Percentiles rank a stretch among this genome's conserved stretches.
Conservation (phyloP, 2,329 filamentous ascomycete species). For the Claviceps spartinae region DNA sequence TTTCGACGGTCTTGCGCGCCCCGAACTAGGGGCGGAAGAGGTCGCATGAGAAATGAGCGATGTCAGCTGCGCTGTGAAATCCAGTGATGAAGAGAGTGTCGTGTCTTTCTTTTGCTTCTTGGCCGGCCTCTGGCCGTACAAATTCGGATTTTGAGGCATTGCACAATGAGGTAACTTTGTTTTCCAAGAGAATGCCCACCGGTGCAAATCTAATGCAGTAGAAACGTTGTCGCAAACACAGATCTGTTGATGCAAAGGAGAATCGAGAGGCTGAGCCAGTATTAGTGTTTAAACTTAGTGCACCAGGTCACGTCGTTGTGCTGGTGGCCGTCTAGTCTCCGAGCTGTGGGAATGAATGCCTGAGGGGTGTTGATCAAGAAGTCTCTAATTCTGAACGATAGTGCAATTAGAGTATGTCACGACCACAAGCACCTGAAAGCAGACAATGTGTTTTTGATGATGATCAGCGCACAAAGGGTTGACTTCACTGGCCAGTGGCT, state of each 20-base stretch:
- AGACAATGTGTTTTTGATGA: background rate
- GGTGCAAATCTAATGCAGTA: background rate
- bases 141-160: conserved; percentile 52
- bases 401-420: background rate
- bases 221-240: background rate
- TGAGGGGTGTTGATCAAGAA: background rate
- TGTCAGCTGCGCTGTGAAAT: conserved; percentile 80
- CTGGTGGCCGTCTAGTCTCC: background rate
- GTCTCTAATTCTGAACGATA: background rate
- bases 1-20: conserved; percentile 32
- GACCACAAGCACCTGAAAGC: background rate
- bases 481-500: too few species aligned
- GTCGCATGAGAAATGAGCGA: conserved; percentile 54
- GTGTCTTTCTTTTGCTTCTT: conserved; percentile 60
- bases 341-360: background rate
- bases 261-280: background rate
- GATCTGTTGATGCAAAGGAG: background rate
- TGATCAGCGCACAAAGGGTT: background rate
- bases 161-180: background rate
- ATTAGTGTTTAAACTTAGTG: background rate
- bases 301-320: background rate
- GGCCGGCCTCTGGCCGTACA: conserved; percentile 63
- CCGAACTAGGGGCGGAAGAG: conserved; percentile 27
- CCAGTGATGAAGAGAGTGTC: conserved; percentile 57
- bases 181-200: background rate